A percentile compares a stretch with the other conserved stretches of the same genome.
Evolutionary conservation across 2,329 filamentous ascomycete species (phyloP).

Genomic region (Sporothrix protearum): DNA sequence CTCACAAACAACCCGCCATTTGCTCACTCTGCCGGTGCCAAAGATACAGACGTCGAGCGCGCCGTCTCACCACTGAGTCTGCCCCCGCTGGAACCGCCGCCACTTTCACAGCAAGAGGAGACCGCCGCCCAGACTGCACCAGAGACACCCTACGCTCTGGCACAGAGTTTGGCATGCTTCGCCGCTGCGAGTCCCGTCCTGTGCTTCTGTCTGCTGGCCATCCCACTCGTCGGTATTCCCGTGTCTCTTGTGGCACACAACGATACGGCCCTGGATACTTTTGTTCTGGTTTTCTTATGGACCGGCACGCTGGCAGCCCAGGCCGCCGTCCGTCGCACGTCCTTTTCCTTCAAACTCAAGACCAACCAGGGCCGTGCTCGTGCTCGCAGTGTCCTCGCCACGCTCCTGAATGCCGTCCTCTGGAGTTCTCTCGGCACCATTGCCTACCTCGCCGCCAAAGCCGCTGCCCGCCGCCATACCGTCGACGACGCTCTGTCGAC

Average conservation of each 20-base stretch:
- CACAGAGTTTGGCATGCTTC: not conserved
- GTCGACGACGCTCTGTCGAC: conserved; percentile 30
- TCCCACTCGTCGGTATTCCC: conserved; percentile 42
- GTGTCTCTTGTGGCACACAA: conserved; percentile 37
- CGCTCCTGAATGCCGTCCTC: conserved; percentile 48
- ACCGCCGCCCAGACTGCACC: not conserved
- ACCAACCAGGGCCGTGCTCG: conserved; percentile 14
- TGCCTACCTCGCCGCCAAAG: conserved; percentile 43
- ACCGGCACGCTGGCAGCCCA: conserved; percentile 42
- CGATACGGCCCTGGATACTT: conserved; percentile 44
- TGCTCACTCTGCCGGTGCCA: not conserved
- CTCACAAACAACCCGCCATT: conserved; percentile 20
- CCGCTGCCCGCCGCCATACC: conserved; percentile 29
- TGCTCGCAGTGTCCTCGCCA: conserved; percentile 36
- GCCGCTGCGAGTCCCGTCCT: conserved; percentile 33
- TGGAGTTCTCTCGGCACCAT: conserved; percentile 45
- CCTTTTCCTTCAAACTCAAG: not conserved
- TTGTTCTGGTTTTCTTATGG: conserved; percentile 50
- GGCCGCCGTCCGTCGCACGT: conserved; percentile 34
- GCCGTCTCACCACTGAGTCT: not conserved
- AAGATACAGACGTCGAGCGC: not conserved
- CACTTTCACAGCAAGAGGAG: not conserved
- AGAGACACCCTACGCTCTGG: not conserved
- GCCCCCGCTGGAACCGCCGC: not conserved
- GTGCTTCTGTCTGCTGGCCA: conserved; percentile 33